Conservation (phyloP, 768 basidiomycete genomes). For the Lanmaoa rubissima region DNA sequence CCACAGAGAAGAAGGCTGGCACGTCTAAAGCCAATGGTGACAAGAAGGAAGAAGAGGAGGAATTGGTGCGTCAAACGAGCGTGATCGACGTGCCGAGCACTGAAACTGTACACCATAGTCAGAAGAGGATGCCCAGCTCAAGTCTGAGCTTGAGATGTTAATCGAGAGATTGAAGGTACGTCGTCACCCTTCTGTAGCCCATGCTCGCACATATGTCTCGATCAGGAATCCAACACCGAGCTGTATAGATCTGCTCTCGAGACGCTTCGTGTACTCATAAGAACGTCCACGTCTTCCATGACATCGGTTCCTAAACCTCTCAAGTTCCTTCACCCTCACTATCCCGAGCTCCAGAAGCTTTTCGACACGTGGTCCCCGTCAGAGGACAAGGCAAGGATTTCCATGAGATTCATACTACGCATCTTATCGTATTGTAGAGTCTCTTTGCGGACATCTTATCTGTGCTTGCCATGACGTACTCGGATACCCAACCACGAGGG, state of each 20-base stretch:
- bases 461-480: constrained; percentile 99
- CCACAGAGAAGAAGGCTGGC: constrained; percentile 51
- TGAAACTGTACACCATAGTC: constrained; percentile 48
- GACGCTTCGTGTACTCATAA: constrained; percentile 87
- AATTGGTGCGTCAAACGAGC: constrained; percentile 60
- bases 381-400: constrained; percentile 53
- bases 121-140: constrained; percentile 93
- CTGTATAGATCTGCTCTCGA: constrained; percentile 91
- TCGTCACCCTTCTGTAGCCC: neutral
- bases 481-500: constrained; percentile 94
- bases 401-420: neutral
- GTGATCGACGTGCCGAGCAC: constrained; percentile 8
- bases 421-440: constrained; percentile 48
- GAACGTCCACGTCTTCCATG: constrained; percentile 98
- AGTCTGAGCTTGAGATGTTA: constrained; percentile 95
- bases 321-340: constrained; percentile 95
- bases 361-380: constrained; percentile 82
- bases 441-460: constrained; percentile 97
- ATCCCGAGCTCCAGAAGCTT: constrained; percentile 78
- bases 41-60: constrained; percentile 59
- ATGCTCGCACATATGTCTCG: constrained; percentile 16
- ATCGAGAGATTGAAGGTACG: constrained; percentile 88
- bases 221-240: constrained; percentile 81
- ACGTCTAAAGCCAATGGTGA: constrained; percentile 55
- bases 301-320: constrained; percentile 98